Percentiles rank a stretch among this genome's conserved stretches.
These are phyloP conservation scores for Mycena haematopus DNA, from an alignment of 768 basidiomycete genomes.

Conservation along the genomic window DNA sequence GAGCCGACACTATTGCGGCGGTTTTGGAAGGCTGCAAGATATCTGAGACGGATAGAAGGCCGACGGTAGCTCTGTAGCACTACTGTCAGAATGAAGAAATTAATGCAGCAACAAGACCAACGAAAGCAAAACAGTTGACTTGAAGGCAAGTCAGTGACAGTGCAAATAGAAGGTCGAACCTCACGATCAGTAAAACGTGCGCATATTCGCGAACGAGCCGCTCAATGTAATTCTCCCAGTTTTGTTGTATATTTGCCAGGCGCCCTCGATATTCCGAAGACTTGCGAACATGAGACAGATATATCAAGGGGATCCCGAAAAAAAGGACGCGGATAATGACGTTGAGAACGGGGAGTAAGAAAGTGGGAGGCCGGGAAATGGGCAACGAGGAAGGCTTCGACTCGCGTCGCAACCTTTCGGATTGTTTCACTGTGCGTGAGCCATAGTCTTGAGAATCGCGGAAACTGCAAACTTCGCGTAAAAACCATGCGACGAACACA, in stretches of 20 bases:
- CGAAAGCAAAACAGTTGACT: constrained; percentile 64
- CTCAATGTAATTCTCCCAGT: constrained; percentile 57
- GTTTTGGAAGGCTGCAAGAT: constrained; percentile 38
- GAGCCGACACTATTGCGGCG: constrained; percentile 51
- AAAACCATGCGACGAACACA: constrained; percentile 55
- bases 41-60: constrained; percentile 52
- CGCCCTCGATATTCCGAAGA: constrained; percentile 59
- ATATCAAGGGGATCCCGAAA: constrained; percentile 60
- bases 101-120: constrained; percentile 35
- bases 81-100: constrained; percentile 1
- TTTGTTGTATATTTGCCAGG: constrained; percentile 51
- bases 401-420: constrained; percentile 31
- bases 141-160: neutral
- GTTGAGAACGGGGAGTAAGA: constrained; percentile 39
- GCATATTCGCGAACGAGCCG: constrained; percentile 61
- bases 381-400: constrained; percentile 27
- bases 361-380: constrained; percentile 28
- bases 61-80: constrained; percentile 56
- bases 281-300: constrained; percentile 53
- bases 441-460: constrained; percentile 51
- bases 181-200: constrained; percentile 61
- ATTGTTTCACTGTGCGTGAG: constrained; percentile 44
- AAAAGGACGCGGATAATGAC: constrained; percentile 51
- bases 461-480: constrained; percentile 51
- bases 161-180: constrained; percentile 28